Conservation (phyloP, 305 asterid species). For the Fraxinus angustifolia region DNA sequence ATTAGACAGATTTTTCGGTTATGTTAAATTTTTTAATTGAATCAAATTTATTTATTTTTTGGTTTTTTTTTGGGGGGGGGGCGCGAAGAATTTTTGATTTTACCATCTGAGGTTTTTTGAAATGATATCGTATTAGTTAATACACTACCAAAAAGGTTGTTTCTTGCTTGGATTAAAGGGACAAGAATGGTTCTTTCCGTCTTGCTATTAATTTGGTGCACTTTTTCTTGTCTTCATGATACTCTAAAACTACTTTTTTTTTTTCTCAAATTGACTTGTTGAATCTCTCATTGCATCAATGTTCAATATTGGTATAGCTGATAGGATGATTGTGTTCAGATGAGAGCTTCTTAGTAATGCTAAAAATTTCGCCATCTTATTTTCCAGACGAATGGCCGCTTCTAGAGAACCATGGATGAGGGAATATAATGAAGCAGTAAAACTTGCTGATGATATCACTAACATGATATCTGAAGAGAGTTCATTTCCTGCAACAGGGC, state of each 20-base stretch:
- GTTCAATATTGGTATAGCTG: background rate
- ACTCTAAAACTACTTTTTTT: background rate
- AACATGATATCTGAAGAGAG: constrained; percentile 82
- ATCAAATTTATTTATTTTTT: too few species aligned
- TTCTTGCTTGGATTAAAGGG: background rate
- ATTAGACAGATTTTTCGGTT: background rate
- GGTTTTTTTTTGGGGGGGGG: background rate
- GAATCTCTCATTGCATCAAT: background rate
- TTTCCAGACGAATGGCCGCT: constrained; percentile 61
- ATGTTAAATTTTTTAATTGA: background rate
- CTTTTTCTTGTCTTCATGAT: background rate
- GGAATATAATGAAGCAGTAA: constrained; percentile 88
- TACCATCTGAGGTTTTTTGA: background rate
- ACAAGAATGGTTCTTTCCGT: background rate
- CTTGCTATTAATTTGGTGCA: background rate
- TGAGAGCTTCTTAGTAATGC: background rate
- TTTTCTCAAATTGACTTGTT: background rate
- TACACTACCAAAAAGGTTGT: background rate
- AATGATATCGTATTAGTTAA: background rate
- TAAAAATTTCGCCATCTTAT: background rate
- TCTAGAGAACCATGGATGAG: constrained; percentile 79
- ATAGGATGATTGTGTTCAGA: background rate
- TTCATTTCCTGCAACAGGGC: constrained; percentile 60
- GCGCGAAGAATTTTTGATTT: background rate
- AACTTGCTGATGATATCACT: constrained; percentile 78